Evolutionary conservation across 2,329 filamentous ascomycete genomes (phyloP), one percentile per base, ranked within the genome.

Genomic region (Penicillium vulpinum): DNA sequence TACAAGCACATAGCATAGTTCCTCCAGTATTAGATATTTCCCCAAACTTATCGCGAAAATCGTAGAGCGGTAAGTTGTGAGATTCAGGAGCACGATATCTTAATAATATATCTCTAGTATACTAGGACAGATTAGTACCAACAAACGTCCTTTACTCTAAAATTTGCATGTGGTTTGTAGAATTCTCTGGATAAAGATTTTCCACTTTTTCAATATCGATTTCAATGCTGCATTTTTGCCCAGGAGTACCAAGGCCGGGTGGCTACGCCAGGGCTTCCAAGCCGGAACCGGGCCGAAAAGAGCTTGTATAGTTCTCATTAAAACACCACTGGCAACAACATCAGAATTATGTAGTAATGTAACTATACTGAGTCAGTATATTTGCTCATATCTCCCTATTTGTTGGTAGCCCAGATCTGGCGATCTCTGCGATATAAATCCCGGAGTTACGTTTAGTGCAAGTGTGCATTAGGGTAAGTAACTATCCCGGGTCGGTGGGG

Each of bases 121-220:
- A 10, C 24, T 9, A 28, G 13, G 36, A 31, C 28, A 33, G 15
- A 5, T 13, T 11, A 33, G 39, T 43, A 5, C 75, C 75, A 46
- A 57, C 47, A 55, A 67, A n/a, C n/a, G 28, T 2, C 7, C 11
- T 10, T 11, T 53, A 31, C 11, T 15, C 24, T 18, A 18, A 15
- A 29, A 29, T n/a, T n/a, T n/a, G n/a, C n/a, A n/a, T n/a, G n/a
- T n/a, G n/a, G 5, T 44, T 21, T 7, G 11, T 44, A 31, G 16
- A 15, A 22, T 8, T 31, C 13, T 21, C n/a, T 16, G 7, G 18
- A 7, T 44, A 22, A 43, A 44, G 6, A 4, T 4, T 26, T 8
- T 16, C 21, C 39, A n/a, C 24, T 21, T 18, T 43, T 15, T 35
- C 16, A 10, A 43, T 9, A 16, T 29, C 22, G 24, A 15, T 36